Percentiles rank a stretch among this genome's conserved stretches.
These are phyloP conservation scores for Orbilia javanica DNA, from an alignment of 2,329 filamentous ascomycete genomes.

Conservation along the genomic window DNA sequence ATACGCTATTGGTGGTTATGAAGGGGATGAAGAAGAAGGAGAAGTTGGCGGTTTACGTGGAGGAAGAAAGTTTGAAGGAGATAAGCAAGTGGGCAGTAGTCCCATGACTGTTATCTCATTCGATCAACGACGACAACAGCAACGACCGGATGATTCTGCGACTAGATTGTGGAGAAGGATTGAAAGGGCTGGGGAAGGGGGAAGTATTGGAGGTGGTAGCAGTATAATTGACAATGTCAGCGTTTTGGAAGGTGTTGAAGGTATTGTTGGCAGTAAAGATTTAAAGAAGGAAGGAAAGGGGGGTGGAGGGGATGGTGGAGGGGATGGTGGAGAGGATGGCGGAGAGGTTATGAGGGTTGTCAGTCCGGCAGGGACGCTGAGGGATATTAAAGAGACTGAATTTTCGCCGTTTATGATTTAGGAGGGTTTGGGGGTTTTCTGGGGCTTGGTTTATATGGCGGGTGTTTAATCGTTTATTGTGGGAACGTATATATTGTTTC, in stretches of 20 bases:
- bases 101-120: constrained; percentile 29
- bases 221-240: not conserved
- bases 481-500: no score
- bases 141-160: constrained; percentile 30
- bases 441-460: no score
- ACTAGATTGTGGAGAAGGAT: constrained; percentile 37
- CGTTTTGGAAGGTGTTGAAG: not conserved
- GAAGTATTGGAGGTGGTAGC: constrained; percentile 29
- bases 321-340: not conserved
- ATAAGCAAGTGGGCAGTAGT: constrained; percentile 20
- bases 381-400: constrained; percentile 5
- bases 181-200: constrained; percentile 33
- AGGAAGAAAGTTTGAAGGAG: constrained; percentile 8
- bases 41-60: no score
- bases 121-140: not conserved
- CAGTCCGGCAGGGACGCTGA: constrained; percentile 1
- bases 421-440: not conserved
- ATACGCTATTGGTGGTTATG: not conserved
- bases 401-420: constrained; percentile 19
- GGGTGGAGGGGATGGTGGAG: not conserved
- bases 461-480: no score
- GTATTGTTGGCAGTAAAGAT: not conserved
- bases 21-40: constrained; percentile 6
- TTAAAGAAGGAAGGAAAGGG: constrained; percentile 14
- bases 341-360: not conserved